Base-by-base conservation (phyloP, 768 basidiomycete species). In the Collybiopsis luxurians region DNA sequence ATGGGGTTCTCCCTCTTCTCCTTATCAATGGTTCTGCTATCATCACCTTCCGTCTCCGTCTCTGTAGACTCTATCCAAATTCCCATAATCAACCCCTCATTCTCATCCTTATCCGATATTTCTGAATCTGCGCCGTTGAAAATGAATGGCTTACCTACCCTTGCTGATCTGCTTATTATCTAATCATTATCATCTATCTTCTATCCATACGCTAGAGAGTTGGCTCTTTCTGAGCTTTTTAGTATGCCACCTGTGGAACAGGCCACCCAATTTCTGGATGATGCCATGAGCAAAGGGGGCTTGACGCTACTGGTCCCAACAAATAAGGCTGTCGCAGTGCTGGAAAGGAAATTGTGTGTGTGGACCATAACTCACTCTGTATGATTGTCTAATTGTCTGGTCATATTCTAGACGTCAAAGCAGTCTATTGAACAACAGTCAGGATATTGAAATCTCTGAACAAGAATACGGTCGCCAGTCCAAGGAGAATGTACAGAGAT, bases 271-370 rank as follows among this genome's bases (percentile, higher is more conserved):
- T 74, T 54, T 23, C 13, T 23, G 1, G 12, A 39, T 23, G 23
- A 23, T 4, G 27, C 15, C 6, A 28, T 4, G 13, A 15, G 9
- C 10, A 28, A 26, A 1, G 19, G 23, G 24, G 50, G 50, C 10
- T 40, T 51, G 24, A 92, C 92, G 0, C 52, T 95, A 9, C 77
- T 96, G 42, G 92, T 87, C 4, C 93, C 93, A 0, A 90, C 89
- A 23, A 95, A 96, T 70, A 90, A 87, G 69, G 93, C 92, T 9
- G 84, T 95, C 15, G 90, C 93, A 83, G 85, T 85, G 3, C 73
- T 94, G 53, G 68, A 84, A 2, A 74, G 84, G 64, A 94, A 95
- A 71, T 93, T 93, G 90, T 95, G 71, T 72, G 89, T 76, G 26
- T 10, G 3, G 30, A 17, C 2, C 9, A 17, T 11, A 24, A 46